Conservation (phyloP, 1,284 basidiomycete genomes). For the Austroboletus novae-zelandiae region DNA sequence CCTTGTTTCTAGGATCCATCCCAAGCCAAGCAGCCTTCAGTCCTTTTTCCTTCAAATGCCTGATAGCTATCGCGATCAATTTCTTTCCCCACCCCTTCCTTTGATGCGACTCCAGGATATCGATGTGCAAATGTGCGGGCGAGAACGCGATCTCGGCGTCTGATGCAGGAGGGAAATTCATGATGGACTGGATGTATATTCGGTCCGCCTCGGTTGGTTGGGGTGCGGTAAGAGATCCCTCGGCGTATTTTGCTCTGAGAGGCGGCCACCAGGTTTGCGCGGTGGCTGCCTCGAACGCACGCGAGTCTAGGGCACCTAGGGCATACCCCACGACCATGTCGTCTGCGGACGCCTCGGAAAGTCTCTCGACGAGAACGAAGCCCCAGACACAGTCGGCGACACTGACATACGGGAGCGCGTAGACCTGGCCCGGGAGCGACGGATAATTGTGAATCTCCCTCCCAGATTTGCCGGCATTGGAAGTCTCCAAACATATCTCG, state of each 20-base stretch:
- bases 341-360: conserved; percentile 28
- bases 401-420: conserved; percentile 69
- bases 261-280: conserved; percentile 31
- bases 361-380: conserved; percentile 65
- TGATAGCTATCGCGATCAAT: conserved; percentile 41
- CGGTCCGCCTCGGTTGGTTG: conserved; percentile 22
- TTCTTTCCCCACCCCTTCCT: conserved; percentile 46
- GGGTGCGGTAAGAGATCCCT: conserved; percentile 5
- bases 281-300: conserved; percentile 26
- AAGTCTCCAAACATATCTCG: conserved; percentile 71
- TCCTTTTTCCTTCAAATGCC: conserved; percentile 27
- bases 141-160: conserved; percentile 29
- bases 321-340: conserved; percentile 31
- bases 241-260: conserved; percentile 26
- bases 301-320: conserved; percentile 29
- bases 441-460: conserved; percentile 55
- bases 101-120: conserved; percentile 48
- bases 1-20: conserved; percentile 25
- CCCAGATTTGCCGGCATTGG: conserved; percentile 64
- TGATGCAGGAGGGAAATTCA: conserved; percentile 19
- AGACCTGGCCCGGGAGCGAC: conserved; percentile 67
- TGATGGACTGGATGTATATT: conserved; percentile 27
- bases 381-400: conserved; percentile 60
- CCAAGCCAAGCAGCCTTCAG: conserved; percentile 30
- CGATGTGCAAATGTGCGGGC: conserved; percentile 51